A percentile compares a stretch with the other conserved stretches of the same genome.
Evolutionary conservation across 805 yeast species (phyloP).

Genomic region (Ogataea pilisensis): DNA sequence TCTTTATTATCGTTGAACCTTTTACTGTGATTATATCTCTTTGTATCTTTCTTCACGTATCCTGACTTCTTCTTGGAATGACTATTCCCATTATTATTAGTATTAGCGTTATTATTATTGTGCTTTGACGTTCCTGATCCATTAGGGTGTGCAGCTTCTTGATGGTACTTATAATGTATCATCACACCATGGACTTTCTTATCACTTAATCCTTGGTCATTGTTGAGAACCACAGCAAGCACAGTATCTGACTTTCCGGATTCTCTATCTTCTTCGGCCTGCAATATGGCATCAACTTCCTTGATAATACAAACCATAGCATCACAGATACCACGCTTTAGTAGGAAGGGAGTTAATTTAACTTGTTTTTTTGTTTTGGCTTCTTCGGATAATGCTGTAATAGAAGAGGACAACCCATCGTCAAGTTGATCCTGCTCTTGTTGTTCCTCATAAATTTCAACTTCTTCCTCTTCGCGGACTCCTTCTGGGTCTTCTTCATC

Average conservation of each 20-base stretch:
- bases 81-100: background rate
- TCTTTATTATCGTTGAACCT: background rate
- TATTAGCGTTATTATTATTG: background rate
- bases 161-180: constrained; percentile 44
- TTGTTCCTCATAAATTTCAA: background rate
- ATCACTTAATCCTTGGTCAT: constrained; percentile 35
- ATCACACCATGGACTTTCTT: constrained; percentile 40
- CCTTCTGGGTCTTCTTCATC: background rate
- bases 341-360: constrained; percentile 39
- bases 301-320: constrained; percentile 41
- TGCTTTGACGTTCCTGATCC: background rate
- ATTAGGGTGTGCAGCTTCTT: constrained; percentile 24
- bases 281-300: constrained; percentile 43
- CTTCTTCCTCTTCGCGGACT: background rate
- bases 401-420: constrained; percentile 15
- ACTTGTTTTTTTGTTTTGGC: constrained; percentile 10
- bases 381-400: constrained; percentile 2
- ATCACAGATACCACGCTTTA: constrained; percentile 42
- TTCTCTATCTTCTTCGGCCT: constrained; percentile 30
- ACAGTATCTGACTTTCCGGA: constrained; percentile 1
- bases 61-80: background rate
- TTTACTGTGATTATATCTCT: background rate
- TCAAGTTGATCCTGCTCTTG: constrained; percentile 1
- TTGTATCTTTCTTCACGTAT: background rate
- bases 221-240: constrained; percentile 21